These are phyloP conservation scores for Amanita exitialis DNA, from an alignment of 768 basidiomycete species.

Conservation along the genomic window DNA sequence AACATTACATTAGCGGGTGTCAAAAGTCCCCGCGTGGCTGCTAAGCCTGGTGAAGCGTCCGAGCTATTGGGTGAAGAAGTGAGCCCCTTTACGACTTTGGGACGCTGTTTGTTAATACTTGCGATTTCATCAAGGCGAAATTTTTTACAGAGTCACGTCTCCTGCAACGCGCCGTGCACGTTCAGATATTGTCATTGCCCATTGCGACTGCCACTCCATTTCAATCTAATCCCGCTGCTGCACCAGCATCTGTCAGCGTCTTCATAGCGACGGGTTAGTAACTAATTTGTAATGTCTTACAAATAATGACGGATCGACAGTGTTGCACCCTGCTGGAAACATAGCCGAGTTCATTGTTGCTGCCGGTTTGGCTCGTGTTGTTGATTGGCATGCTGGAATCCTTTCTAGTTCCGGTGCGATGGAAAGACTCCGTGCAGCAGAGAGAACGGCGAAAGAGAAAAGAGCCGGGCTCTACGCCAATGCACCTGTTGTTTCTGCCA, in stretches of 20 bases:
- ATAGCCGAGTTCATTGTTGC: slow-evolving; percentile 84
- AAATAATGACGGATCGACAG: slow-evolving; percentile 22
- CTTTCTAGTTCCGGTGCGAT: slow-evolving; percentile 76
- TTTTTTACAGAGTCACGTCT: slow-evolving; percentile 89
- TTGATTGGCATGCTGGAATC: slow-evolving; percentile 98
- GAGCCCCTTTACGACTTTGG: slow-evolving; percentile 13
- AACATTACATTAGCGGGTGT: slow-evolving; percentile 83
- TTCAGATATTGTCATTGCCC: slow-evolving; percentile 73
- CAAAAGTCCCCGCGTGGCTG: slow-evolving; percentile 59
- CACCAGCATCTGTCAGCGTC: slow-evolving; percentile 64
- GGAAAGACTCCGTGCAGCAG: slow-evolving; percentile 80
- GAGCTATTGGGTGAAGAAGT: slow-evolving; percentile 91
- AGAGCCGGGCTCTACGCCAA: slow-evolving; percentile 62
- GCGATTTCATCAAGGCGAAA: slow-evolving; percentile 52
- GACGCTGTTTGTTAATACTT: slow-evolving; percentile 8
- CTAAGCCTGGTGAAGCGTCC: slow-evolving; percentile 64
- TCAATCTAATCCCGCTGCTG: slow-evolving; percentile 43
- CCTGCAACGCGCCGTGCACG: slow-evolving; percentile 69
- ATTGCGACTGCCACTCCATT: slow-evolving; percentile 74
- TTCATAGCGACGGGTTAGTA: slow-evolving; percentile 79
- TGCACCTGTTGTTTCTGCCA: slow-evolving; percentile 28
- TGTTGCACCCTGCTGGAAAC: slow-evolving; percentile 89
- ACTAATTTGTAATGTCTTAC: background rate
- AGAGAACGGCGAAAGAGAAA: slow-evolving; percentile 72
- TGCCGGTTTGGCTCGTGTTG: slow-evolving; percentile 80